Conservation (phyloP, 768 basidiomycete species). For the Suillus tomentosus region DNA sequence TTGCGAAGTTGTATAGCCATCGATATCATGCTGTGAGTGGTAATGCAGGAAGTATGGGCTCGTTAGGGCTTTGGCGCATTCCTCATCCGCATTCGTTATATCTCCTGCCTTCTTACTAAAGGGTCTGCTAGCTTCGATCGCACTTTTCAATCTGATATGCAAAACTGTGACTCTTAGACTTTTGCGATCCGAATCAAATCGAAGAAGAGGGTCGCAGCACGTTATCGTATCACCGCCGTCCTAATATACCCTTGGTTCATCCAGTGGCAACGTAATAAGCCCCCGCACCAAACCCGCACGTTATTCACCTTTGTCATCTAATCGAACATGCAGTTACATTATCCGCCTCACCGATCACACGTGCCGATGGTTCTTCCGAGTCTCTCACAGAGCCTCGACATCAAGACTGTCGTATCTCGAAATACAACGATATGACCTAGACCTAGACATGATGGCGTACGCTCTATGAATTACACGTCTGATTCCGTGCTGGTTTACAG, state of each 20-base stretch:
- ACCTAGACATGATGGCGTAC: neutral
- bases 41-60: neutral
- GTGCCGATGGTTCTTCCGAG: slow-evolving; percentile 1
- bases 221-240: neutral
- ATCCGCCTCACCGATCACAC: slow-evolving; percentile 9
- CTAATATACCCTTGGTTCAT: slow-evolving; percentile 1
- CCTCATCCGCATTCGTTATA: neutral
- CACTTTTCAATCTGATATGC: neutral
- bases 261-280: neutral
- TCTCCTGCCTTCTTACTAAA: neutral
- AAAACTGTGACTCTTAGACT: neutral
- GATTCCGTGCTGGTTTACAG: neutral
- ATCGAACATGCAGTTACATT: neutral
- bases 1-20: slow-evolving; percentile 1
- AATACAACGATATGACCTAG: neutral
- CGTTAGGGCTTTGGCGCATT: neutral
- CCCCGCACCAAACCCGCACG: slow-evolving; percentile 5
- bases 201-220: neutral
- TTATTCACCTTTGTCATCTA: slow-evolving; percentile 4
- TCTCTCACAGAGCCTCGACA: slow-evolving; percentile 4
- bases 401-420: neutral
- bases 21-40: neutral
- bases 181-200: neutral
- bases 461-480: neutral
- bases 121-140: neutral